phyloP scores from a whole-genome alignment of 805 yeast genomes.

The Spencermartinsiella europaea region DNA sequence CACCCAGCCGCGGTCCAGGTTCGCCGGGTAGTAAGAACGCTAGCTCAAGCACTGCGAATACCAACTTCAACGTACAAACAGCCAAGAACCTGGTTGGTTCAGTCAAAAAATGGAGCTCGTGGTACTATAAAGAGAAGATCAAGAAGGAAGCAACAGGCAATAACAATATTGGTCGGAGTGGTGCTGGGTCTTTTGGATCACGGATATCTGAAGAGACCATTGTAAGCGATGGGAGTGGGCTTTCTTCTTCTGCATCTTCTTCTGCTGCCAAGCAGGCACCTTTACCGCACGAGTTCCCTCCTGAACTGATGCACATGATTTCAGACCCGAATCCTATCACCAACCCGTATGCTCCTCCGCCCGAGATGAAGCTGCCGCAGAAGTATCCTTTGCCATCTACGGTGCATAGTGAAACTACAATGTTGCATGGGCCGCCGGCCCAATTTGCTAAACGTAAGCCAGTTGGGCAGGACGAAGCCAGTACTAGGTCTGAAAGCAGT shows the following conservation, averaged over 20 bases:
- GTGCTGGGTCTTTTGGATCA: background rate
- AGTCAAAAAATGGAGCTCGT: constrained; percentile 25
- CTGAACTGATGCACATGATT: constrained; percentile 22
- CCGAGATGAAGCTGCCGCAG: constrained; percentile 22
- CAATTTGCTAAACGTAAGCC: constrained; percentile 11
- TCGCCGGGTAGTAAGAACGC: background rate
- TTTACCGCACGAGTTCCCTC: constrained; percentile 26
- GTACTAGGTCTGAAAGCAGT: no score
- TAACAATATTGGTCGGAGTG: background rate
- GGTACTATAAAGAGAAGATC: constrained; percentile 22
- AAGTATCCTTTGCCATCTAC: constrained; percentile 4
- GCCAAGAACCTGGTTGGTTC: constrained; percentile 19
- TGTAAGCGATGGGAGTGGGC: background rate
- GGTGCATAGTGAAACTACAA: background rate
- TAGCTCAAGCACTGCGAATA: background rate
- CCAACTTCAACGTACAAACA: constrained; percentile 4
- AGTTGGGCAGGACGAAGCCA: constrained; percentile 1
- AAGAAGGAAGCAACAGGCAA: background rate
- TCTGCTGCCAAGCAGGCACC: constrained; percentile 20
- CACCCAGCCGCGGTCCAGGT: constrained; percentile 6
- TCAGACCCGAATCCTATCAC: constrained; percentile 5
- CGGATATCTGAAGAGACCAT: background rate
- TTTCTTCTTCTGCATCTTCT: background rate
- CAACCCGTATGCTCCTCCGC: constrained; percentile 20
- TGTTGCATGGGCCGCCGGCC: constrained; percentile 10